Base-by-base conservation (phyloP, 768 basidiomycete genomes). In the Mycena metata region DNA sequence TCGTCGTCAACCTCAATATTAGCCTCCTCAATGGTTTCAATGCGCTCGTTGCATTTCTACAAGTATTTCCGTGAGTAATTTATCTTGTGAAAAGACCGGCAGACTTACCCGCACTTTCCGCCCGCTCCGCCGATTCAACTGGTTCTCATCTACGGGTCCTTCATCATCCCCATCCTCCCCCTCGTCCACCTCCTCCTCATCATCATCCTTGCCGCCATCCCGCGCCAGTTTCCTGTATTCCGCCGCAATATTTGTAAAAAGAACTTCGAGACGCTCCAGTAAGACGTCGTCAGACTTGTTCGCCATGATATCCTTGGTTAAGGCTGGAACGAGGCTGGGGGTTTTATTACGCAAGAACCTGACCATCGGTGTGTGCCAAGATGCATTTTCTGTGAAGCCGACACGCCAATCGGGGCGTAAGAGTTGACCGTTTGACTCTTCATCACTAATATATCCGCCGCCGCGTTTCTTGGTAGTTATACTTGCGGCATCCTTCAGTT, bases 361-460 rank as follows among this genome's bases (percentile, higher is more conserved):
- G 24, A 46, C 13, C 24, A 41, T 41, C 1, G 24, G 30, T 3
- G 21, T 15, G 12, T 47, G 59, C 59, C 59, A 60, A 1, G 19
- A 15, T 2, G 8, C 7, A 15, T 60, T 60, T 1, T 60, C 30
- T 4, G 46, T 17, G 13, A 33, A 60, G 19, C 21, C 21, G 24
- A 21, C 7, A 7, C 24, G 12, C 45, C 43, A 60, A 47, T 78
- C 76, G 4, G 77, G 75, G 30, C 75, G 76, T 33, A 74, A 72
- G 3, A 76, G 26, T 54, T 55, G 35, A 12, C 35, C 52, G 0
- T 15, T 16, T 24, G 49, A 13, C 17, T 50, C 49, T 30, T 30
- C 6, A 6, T 30, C 30, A 30, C 6, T 6, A 30, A 30, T 30
- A 30, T 3, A 30, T 30, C 30, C 30, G 30, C 30, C 30, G 30